phyloP scores from a whole-genome alignment of 2,329 filamentous ascomycete genomes.

The Colletotrichum incanum region DNA sequence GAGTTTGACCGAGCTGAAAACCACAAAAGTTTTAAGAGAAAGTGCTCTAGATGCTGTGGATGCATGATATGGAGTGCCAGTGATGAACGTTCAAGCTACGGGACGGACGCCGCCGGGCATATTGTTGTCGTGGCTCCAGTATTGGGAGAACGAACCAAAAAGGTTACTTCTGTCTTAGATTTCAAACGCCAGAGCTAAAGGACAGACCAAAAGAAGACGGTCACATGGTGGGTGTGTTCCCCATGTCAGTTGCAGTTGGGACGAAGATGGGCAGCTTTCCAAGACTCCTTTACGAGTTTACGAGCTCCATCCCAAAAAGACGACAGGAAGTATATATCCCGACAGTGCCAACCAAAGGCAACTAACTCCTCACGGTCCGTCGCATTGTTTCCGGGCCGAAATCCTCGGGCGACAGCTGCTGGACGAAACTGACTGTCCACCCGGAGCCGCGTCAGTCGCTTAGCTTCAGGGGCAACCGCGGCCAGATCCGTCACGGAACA shows the following conservation, averaged over 20 bases:
- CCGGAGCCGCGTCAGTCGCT: constrained; percentile 26
- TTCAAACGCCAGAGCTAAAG: background rate
- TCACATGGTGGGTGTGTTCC: background rate
- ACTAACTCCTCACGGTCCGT: background rate
- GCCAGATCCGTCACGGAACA: constrained; percentile 10
- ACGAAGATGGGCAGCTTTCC: background rate
- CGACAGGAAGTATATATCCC: background rate
- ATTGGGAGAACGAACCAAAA: background rate
- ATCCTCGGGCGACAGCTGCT: background rate
- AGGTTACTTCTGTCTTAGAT: background rate
- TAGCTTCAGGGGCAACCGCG: constrained; percentile 25
- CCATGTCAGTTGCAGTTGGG: background rate
- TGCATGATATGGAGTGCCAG: background rate
- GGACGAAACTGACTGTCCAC: background rate
- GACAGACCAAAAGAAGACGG: background rate
- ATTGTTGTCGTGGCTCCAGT: background rate
- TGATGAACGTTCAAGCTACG: background rate
- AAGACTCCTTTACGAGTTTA: background rate
- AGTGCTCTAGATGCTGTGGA: constrained; percentile 2
- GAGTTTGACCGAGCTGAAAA: constrained; percentile 4
- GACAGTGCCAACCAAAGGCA: background rate
- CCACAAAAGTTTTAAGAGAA: constrained; percentile 1
- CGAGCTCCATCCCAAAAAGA: too few species aligned
- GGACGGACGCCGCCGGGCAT: background rate
- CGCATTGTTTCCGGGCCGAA: background rate